Percentiles rank a stretch among this genome's conserved stretches.
Conservation (phyloP, 2,329 filamentous ascomycete species). For the Fonsecaea erecta region DNA sequence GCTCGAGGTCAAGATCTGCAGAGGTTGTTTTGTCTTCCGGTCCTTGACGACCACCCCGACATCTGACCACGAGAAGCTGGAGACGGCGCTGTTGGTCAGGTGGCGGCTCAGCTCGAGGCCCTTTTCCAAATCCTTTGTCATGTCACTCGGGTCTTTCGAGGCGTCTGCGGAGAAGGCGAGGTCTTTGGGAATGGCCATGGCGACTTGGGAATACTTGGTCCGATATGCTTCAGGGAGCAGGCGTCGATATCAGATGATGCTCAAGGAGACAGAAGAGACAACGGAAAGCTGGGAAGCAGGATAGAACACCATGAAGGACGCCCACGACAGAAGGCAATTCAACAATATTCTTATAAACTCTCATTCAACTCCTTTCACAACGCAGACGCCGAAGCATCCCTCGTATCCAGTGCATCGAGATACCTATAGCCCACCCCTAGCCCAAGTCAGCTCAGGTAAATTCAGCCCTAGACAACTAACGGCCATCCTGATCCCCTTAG, state of each 20-base stretch:
- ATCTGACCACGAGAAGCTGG: constrained; percentile 67
- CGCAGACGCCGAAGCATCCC: not conserved
- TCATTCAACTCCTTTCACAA: not conserved
- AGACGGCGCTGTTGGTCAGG: constrained; percentile 67
- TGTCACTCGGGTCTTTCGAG: not conserved
- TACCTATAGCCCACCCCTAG: not conserved
- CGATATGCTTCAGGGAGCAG: not conserved
- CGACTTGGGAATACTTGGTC: not conserved
- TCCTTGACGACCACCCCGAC: constrained; percentile 76
- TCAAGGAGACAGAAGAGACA: not conserved
- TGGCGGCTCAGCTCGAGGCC: constrained; percentile 47
- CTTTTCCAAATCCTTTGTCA: constrained; percentile 23
- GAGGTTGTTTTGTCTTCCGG: constrained; percentile 65
- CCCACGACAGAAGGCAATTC: not conserved
- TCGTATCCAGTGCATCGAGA: not conserved
- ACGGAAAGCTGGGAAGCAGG: not conserved
- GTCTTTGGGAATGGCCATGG: not conserved
- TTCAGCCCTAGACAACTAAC: not conserved
- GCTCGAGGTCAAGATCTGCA: constrained; percentile 66
- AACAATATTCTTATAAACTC: not conserved
- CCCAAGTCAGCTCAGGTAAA: not conserved
- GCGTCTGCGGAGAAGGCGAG: not conserved
- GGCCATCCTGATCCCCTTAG: not conserved
- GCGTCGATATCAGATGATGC: not conserved
- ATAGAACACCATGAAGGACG: not conserved